Percentiles rank a stretch among this genome's conserved stretches.
Evolutionary conservation across 129 eudicot genomes (phyloP).

Genomic region (Flaveria bidentis): DNA sequence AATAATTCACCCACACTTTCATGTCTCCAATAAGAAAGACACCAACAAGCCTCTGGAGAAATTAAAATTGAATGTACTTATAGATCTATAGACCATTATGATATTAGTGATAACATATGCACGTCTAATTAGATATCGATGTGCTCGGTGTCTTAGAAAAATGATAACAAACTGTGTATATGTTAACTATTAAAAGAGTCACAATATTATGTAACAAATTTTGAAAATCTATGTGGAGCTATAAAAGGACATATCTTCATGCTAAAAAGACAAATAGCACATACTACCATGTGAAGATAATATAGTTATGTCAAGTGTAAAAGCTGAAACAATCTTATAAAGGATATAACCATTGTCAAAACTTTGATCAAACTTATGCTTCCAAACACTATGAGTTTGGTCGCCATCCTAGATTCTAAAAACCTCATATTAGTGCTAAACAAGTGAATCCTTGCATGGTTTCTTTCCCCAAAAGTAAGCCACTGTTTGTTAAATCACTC

Average conservation of each 20-base stretch:
- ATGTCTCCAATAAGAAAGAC: neutral
- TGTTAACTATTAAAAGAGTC: neutral
- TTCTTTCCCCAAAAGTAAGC: slow-evolving; percentile 1
- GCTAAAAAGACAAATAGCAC: neutral
- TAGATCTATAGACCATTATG: neutral
- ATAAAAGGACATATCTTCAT: neutral
- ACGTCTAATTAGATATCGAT: neutral
- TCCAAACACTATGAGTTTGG: neutral
- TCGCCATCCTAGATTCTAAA: slow-evolving; percentile 19
- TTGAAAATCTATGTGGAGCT: neutral
- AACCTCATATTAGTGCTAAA: slow-evolving; percentile 3
- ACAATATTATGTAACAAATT: neutral
- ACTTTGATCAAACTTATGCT: neutral
- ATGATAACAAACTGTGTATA: neutral
- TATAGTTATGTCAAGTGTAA: slow-evolving; percentile 1
- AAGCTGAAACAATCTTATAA: slow-evolving; percentile 5
- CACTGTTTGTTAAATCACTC: neutral
- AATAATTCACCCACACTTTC: slow-evolving; percentile 9
- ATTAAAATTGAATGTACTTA: neutral
- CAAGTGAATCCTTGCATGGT: neutral
- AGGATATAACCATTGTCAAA: slow-evolving; percentile 11
- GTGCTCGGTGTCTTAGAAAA: neutral
- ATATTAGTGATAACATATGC: neutral
- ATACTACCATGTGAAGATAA: slow-evolving; percentile 16
- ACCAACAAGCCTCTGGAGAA: neutral